phyloP scores from a whole-genome alignment of 176 grass and related monocot species.

The Triticum urartu region DNA sequence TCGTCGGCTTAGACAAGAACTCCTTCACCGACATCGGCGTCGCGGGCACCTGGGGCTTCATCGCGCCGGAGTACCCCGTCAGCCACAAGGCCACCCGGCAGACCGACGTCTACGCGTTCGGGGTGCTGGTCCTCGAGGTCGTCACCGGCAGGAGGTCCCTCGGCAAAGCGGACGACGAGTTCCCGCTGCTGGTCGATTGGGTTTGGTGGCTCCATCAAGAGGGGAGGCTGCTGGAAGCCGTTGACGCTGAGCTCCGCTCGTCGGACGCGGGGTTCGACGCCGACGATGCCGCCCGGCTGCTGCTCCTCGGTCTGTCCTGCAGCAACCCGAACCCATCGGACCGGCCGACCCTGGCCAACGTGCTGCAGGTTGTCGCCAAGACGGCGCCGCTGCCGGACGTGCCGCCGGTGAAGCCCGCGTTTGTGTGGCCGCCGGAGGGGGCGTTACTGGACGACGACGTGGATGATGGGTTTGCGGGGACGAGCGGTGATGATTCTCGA shows the following conservation, averaged over 20 bases:
- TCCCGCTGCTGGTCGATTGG: constrained; percentile 4
- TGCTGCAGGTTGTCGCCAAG: not conserved
- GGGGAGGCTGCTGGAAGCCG: not conserved
- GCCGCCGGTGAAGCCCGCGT: not conserved
- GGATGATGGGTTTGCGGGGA: not conserved
- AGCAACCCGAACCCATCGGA: not conserved
- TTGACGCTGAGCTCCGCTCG: not conserved
- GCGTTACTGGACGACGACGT: not conserved
- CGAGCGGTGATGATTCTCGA: not conserved
- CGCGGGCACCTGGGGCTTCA: not conserved
- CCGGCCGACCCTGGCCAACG: not conserved
- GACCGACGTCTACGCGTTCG: not conserved
- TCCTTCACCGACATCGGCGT: not conserved
- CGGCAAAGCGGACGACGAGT: not conserved
- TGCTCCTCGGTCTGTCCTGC: constrained; percentile 1
- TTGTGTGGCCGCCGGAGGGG: constrained; percentile 1
- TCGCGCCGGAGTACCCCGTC: not conserved
- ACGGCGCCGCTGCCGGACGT: not conserved
- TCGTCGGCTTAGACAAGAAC: not conserved
- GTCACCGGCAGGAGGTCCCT: not conserved
- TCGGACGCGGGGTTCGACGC: not conserved
- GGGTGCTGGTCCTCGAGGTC: not conserved
- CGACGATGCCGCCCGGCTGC: not conserved
- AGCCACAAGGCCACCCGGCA: not conserved
- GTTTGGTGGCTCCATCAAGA: constrained; percentile 17